Evolutionary conservation across 164 flowering plant species (phyloP).

Genomic region (Chimonanthus praecox): DNA sequence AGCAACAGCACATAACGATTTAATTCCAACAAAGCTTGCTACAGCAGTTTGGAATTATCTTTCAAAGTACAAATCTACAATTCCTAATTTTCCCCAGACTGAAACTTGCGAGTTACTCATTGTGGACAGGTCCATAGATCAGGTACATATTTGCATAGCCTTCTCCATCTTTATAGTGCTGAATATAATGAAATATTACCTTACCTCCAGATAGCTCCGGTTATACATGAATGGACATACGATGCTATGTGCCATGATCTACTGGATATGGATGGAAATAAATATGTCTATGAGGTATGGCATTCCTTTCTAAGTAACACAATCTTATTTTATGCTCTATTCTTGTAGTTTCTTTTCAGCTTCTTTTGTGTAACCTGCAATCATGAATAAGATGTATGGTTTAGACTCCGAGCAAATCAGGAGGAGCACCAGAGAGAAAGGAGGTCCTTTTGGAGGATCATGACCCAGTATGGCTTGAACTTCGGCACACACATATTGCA

Average conservation of each 20-base stretch:
- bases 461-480: constrained; percentile 96
- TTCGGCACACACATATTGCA: constrained; percentile 92
- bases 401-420: constrained; percentile 73
- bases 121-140: constrained; percentile 91
- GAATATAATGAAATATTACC: constrained; percentile 8
- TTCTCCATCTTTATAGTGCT: not conserved
- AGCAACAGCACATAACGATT: constrained; percentile 66
- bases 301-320: constrained; percentile 1
- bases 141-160: constrained; percentile 36
- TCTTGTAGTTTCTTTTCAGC: not conserved
- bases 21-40: constrained; percentile 89
- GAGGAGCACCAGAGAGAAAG: constrained; percentile 73
- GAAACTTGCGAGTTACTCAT: constrained; percentile 97
- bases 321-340: constrained; percentile 2
- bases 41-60: constrained; percentile 80
- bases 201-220: constrained; percentile 78
- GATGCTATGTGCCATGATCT: constrained; percentile 99
- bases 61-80: constrained; percentile 56
- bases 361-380: constrained; percentile 6
- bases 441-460: constrained; percentile 96
- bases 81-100: constrained; percentile 71
- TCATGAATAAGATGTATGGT: constrained; percentile 7
- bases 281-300: constrained; percentile 84
- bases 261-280: constrained; percentile 87
- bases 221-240: constrained; percentile 99